Base-by-base conservation (phyloP, 2,329 filamentous ascomycete genomes). In the Aspergillus spinulosporus region DNA sequence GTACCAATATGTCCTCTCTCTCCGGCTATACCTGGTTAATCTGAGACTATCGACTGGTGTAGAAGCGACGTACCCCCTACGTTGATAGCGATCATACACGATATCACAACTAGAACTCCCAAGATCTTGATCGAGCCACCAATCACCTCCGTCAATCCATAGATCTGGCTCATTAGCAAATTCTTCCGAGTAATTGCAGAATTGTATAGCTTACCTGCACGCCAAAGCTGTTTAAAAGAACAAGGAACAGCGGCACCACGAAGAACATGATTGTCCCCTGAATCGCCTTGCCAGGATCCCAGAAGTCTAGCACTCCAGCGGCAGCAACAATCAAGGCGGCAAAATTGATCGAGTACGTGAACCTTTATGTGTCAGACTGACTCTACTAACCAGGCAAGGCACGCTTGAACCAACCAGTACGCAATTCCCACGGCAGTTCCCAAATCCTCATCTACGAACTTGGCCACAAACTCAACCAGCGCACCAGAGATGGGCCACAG, bases 401-500 rank as follows among this genome's bases (percentile, higher is more conserved):
- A 14, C 9, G 5, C 1, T 12, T 4, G 4, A 43, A 42, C 59
- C 29, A 54, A 73, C 72, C 71, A 74, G 58, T 74, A 73, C 39
- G 66, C 64, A 5, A 73, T 55, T 4, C 72, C 71, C 5, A 73
- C 64, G 4, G 69, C 64, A 14, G 67, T 67, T 0, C 70, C 72
- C 9, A 75, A 49, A 32, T 76, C 72, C 42, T 64, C 62, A 48
- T 75, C 74, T 8, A 75, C 69, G 54, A 74, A 74, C 14, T 64
- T 62, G 11, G 66, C 59, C 4, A 74, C 69, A 44, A 71, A 75
- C 34, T 73, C 67, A 9, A 70, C 65, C 29, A 74, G 56, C 1
- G 72, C 70, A 45, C 73, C 73, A 4, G 73, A 66, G 6, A 74
- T 70, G 0, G 73, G 72, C 69, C 72, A 76, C 26, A 71, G 62